Evolutionary conservation across 2,329 filamentous ascomycete species (phyloP), one percentile per base, ranked within the genome.

Genomic region (Clarireedia homoeocarpa): DNA sequence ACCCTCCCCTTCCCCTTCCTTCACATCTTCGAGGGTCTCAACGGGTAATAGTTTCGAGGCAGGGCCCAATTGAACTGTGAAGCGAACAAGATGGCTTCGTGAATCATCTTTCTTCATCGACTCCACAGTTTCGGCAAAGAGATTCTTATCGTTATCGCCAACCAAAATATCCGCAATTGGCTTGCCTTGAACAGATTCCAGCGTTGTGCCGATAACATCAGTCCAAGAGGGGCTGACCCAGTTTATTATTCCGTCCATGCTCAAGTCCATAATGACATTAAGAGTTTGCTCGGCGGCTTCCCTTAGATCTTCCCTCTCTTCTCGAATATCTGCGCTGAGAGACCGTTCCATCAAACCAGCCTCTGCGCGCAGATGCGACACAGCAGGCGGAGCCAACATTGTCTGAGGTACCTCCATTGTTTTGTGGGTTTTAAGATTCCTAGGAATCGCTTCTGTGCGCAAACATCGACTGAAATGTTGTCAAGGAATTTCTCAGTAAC

Each of bases 141-240:
- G 83, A 59, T 80, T 79, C 64, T 86, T 88, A 72, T 95, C 88
- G 59, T 52, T 51, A 6, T 88, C 89, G 69, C 81, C 78, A 62
- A 91, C 77, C 60, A 97, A 81, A 50, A 96, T 73, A 55, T 96
- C 88, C 55, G 88, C 80, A 61, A 99, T 91, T 59, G 84, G 79
- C 62, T 82, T 85, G 57, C 89, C 89, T 63, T 88, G 80, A 51
- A 96, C 83, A 6, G 82, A 79, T 45, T 88, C 84, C 40, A 85
- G 80, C 46, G 81, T 75, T 4, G 88, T 92, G 57, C 94, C 94
- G 59, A 97, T 86, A 50, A 99, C 87, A 66, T 97, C 91, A 59
- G 83, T 82, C 94, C 94, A 99, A 15, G 92, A 96, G 12, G 91
- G 89, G 70, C 92, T 97, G 65, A 95, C 91, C 89, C 94, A 99